Evolutionary conservation across 352 stramenopile genomes (phyloP).

Genomic region (Pseudoperonospora humuli): DNA sequence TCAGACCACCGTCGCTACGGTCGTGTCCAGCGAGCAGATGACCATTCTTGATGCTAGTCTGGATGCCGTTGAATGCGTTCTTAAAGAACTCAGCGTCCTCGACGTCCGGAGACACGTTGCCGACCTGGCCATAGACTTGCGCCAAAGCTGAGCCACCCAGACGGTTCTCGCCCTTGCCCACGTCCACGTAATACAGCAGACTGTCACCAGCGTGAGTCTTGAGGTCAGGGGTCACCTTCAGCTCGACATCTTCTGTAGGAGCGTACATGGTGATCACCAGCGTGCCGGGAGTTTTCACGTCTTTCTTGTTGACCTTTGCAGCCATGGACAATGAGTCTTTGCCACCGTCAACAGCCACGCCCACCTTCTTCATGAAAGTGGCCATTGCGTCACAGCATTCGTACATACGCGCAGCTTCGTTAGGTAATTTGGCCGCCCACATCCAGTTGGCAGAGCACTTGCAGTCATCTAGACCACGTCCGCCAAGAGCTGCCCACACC

Average conservation of each 20-base stretch:
- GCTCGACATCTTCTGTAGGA: slow-evolving; percentile 93
- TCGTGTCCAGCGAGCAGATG: slow-evolving; percentile 96
- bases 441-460: slow-evolving; percentile 99
- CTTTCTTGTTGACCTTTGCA: slow-evolving; percentile 88
- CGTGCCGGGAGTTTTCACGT: slow-evolving; percentile 97
- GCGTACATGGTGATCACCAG: slow-evolving; percentile 97
- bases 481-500: slow-evolving; percentile 90
- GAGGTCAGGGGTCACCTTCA: slow-evolving; percentile 96
- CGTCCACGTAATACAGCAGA: slow-evolving; percentile 93
- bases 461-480: slow-evolving; percentile 92
- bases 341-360: slow-evolving; percentile 96
- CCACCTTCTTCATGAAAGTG: slow-evolving; percentile 91
- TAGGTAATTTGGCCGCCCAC: slow-evolving; percentile 98
- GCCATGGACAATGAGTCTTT: slow-evolving; percentile 99
- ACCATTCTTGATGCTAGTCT: slow-evolving; percentile 87
- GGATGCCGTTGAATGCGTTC: slow-evolving; percentile 91
- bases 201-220: slow-evolving; percentile 83
- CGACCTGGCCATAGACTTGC: slow-evolving; percentile 88
- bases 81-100: slow-evolving; percentile 91
- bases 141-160: slow-evolving; percentile 95
- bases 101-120: slow-evolving; percentile 85
- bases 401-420: slow-evolving; percentile 98
- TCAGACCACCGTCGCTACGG: slow-evolving; percentile 95
- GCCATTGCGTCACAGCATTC: slow-evolving; percentile 95
- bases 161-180: slow-evolving; percentile 85